phyloP scores from a whole-genome alignment of 805 yeast genomes.

The Saturnispora mendoncae region DNA sequence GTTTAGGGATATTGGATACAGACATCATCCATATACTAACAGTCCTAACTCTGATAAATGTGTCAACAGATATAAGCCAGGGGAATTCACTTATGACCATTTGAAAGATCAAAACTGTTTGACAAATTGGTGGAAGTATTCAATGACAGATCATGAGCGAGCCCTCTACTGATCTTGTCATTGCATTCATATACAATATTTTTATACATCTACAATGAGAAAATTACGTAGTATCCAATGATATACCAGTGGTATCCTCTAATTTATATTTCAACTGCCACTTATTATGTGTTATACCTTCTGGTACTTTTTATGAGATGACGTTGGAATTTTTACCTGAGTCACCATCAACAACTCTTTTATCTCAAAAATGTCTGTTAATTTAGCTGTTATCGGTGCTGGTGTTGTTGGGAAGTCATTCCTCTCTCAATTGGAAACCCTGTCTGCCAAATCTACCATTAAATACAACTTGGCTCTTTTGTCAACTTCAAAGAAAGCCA shows the following conservation, averaged over 20 bases:
- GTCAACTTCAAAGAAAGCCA: conserved; percentile 65
- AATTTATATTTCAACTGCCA: background rate
- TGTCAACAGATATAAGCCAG: conserved; percentile 37
- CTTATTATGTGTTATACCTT: background rate
- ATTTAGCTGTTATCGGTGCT: conserved; percentile 71
- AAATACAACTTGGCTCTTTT: conserved; percentile 71
- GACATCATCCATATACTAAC: conserved; percentile 64
- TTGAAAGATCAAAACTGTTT: conserved; percentile 66
- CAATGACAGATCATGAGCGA: conserved; percentile 25
- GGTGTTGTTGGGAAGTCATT: conserved; percentile 96
- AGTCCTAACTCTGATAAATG: conserved; percentile 58
- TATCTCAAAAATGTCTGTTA: conserved; percentile 40
- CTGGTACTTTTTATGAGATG: no score
- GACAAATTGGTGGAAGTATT: conserved; percentile 55
- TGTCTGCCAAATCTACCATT: conserved; percentile 41
- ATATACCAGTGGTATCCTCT: background rate
- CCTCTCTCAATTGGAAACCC: conserved; percentile 63
- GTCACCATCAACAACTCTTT: background rate
- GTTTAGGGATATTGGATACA: conserved; percentile 80
- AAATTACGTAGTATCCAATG: background rate
- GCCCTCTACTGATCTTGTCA: conserved; percentile 16
- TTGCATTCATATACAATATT: background rate
- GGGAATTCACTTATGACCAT: conserved; percentile 45
- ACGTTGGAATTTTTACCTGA: background rate
- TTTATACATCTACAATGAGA: background rate